Evolutionary conservation across 495 filamentous ascomycete species (phyloP), one percentile per base, ranked within the genome.

Genomic region (Massariosphaeria phaeospora): DNA sequence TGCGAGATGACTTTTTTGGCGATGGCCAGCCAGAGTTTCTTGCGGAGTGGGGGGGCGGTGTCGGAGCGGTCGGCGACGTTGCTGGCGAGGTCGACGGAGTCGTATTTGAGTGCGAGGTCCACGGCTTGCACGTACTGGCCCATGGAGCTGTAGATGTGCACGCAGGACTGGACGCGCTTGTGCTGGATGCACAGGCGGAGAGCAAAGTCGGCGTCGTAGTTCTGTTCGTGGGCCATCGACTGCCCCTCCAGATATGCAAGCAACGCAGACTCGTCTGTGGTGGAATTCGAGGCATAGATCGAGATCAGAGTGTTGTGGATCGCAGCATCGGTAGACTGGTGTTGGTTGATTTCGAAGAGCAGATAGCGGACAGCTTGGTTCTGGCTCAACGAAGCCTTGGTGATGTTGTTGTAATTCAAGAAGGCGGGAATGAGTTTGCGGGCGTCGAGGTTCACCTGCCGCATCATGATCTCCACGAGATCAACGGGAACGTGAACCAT

Each of bases 271-370:
- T 97, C 93, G 42, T 93, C 87, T 33, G 78, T 73, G 5, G 88
- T 88, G 13, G 81, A 75, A 63, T 93, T 84, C 2, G 91, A 90
- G 15, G 93, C 94, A 67, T 95, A 95, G 44, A 97, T 94, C 36
- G 89, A 95, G 53, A 98, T 88, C 24, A 98, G 79, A 0, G 94
- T 97, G 67, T 97, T 98, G 70, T 98, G 93, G 20, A 98, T 83
- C n/a, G 93, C 91, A 4, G 93, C 81, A 48, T 95, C 86, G 3
- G 82, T 78, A 11, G 85, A 86, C 27, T 85, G 79, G 40, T 89
- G 82, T 62, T 94, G 84, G 67, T 91, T 89, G 63, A 97, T 94
- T 57, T 91, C 87, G 68, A 89, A 94, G 40, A 88, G 85, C 10
- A 98, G 84, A 65, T 97, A 98, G 17, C 94, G 85, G 21, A 96